Evolutionary conservation across 371 early-diverging fungal genomes (phyloP).

Genomic region (Mortierella sp.): DNA sequence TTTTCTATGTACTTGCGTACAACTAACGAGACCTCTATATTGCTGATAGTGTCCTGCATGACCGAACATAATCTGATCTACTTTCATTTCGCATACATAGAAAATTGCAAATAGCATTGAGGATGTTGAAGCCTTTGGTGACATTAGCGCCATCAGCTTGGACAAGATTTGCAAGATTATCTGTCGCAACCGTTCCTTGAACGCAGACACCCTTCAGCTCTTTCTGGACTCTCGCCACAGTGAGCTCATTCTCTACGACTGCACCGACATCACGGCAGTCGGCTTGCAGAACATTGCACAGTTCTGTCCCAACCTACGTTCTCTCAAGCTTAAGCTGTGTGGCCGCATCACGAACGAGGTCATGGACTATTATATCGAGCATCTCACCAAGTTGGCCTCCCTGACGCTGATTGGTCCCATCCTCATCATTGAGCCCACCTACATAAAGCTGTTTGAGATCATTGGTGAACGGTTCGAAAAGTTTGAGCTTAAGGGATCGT

Average conservation of each 20-base stretch:
- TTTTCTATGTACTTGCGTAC: neutral
- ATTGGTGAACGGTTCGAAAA: constrained; percentile 66
- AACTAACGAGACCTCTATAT: neutral
- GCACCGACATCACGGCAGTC: constrained; percentile 75
- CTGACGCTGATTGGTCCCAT: constrained; percentile 84
- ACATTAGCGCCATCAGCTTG: constrained; percentile 77
- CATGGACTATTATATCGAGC: constrained; percentile 62
- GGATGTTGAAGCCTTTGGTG: constrained; percentile 86
- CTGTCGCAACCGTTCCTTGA: constrained; percentile 80
- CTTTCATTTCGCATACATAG: constrained; percentile 36
- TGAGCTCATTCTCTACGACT: constrained; percentile 82
- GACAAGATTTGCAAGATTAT: constrained; percentile 86
- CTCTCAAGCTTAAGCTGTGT: constrained; percentile 79
- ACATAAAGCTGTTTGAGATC: constrained; percentile 70
- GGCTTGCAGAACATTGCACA: constrained; percentile 73
- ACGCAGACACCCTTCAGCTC: constrained; percentile 73
- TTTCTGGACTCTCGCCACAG: constrained; percentile 78
- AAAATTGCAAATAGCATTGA: constrained; percentile 81
- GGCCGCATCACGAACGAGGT: constrained; percentile 80
- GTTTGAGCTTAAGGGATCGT: constrained; percentile 73
- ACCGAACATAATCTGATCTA: neutral
- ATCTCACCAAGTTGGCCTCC: constrained; percentile 65
- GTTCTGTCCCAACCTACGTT: constrained; percentile 73
- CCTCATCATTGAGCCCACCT: constrained; percentile 73
- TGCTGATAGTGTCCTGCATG: neutral